Evolutionary conservation across 768 basidiomycete species (phyloP), one percentile per base, ranked within the genome.

Genomic region (Lyophyllum atratum): DNA sequence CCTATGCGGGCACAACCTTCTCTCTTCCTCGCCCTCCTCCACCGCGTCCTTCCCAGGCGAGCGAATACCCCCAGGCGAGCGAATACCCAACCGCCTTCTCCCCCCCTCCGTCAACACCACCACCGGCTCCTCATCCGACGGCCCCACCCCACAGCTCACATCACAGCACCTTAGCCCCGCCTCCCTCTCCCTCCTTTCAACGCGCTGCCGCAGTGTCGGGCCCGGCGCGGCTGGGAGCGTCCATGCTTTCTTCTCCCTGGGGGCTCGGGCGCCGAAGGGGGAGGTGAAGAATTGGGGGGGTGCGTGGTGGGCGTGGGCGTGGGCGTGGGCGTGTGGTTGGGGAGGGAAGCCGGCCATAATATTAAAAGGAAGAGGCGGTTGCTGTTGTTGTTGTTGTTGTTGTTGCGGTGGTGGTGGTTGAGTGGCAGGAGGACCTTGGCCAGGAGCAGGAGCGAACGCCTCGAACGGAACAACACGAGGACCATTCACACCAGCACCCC

Each of bases 131-230:
- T 90, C 89, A 55, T 90, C 89, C 14, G 83, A 85, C 7, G 89
- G 89, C 0, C 89, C 91, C 26, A 91, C 67, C 2, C 88, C 89
- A 68, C 91, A 93, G 58, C 83, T 85, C 26, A 85, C 71, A 63
- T 92, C 90, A 37, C 75, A 82, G 67, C 91, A 93, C 48, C 91
- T 77, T 63, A 90, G 65, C 0, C 89, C 90, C 21, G 82, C 79
- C 66, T 90, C 88, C 21, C 86, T 81, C 69, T 92, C 91, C 54
- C 82, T 78, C 56, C 81, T 79, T 69, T 93, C 91, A 17, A 93
- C 76, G 6, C 85, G 81, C 68, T 92, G 84, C 25, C 91, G 86
- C 43, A 92, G 71, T 6, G 89, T 89, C 31, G 78, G 79, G 0
- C 90, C 90, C 2, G 89, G 89, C 0, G 87, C 74, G 0, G 85